Base-by-base conservation (phyloP, 805 yeast species). In the Teunomyces panamensis region DNA sequence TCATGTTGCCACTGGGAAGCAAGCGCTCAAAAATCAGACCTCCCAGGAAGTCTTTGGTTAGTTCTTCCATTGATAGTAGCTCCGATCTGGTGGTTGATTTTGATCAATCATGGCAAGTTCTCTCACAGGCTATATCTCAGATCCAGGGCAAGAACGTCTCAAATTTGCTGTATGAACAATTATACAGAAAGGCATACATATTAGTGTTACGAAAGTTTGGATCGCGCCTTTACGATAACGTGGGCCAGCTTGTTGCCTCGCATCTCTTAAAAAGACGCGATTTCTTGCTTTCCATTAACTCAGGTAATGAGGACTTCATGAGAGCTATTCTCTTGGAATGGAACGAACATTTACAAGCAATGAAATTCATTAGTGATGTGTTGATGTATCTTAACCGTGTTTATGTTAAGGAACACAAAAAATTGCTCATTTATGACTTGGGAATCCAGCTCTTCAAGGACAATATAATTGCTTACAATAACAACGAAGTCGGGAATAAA, bases 321-420 rank as follows among this genome's bases (percentile, higher is more conserved):
- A 64, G 63, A 37, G 61, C 61, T 3, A 56, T 77, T 6, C 56
- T 72, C 2, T 44, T 49, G 3, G 79, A 77, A 47, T 90, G 96
- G 96, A 75, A 79, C 32, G 88, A 83, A 42, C 92, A 87, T 60
- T 63, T 83, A 33, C 74, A 83, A 34, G 76, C 85, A 43, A 86
- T 88, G 84, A 76, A 87, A 52, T 81, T 88, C 77, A 79, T 89
- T 39, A 79, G 91, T 56, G 96, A 91, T 63, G 87, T 90, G 3
- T 69, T 89, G 60, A 84, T 90, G 87, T 90, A 90, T 59, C 65
- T 91, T 60, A 96, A 90, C 60, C 77, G 96, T 39, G 96, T 88
- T 0, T 89, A 87, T 56, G 87, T 90, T 26, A 83, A 81, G 54
- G 91, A 85, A 53, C 71, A 74, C 47, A 83, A 80, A 55, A 68